phyloP scores from a whole-genome alignment of 2,329 filamentous ascomycete genomes.

The Lecanicillium sp. region DNA sequence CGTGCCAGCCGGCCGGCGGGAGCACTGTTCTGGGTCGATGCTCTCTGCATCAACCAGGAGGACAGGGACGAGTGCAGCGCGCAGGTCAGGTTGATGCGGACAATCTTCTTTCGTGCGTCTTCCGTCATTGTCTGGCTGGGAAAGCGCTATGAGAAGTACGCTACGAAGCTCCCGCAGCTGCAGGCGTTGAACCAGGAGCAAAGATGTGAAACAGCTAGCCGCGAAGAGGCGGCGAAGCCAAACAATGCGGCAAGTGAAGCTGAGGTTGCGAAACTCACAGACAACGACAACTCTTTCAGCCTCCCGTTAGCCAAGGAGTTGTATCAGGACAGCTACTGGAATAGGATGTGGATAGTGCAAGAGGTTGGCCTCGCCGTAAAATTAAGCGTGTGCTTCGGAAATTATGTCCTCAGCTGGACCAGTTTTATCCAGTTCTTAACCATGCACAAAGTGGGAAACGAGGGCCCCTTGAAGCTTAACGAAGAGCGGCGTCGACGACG shows the following conservation, averaged over 20 bases:
- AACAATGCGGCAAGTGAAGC: not conserved
- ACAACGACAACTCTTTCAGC: too few species aligned
- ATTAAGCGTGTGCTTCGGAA: conserved; percentile 14
- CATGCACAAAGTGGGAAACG: not conserved
- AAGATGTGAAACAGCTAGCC: not conserved
- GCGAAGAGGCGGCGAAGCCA: not conserved
- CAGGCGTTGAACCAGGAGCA: not conserved
- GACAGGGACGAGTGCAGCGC: conserved; percentile 16
- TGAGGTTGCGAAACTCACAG: conserved; percentile 9
- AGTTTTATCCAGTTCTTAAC: conserved; percentile 10
- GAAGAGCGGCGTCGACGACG: conserved; percentile 12
- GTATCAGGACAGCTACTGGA: too few species aligned
- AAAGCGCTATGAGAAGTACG: too few species aligned
- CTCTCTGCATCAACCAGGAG: conserved; percentile 18
- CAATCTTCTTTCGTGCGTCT: conserved; percentile 17
- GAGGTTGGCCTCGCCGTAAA: conserved; percentile 17
- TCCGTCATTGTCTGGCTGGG: conserved; percentile 19
- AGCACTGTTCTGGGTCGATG: conserved; percentile 18
- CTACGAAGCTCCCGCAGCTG: conserved; percentile 4
- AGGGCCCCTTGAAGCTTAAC: conserved; percentile 5
- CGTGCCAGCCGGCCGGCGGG: conserved; percentile 2
- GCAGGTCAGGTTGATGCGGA: conserved; percentile 19
- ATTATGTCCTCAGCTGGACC: conserved; percentile 10
- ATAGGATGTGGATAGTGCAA: conserved; percentile 18
- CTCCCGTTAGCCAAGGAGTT: too few species aligned